These are phyloP conservation scores for Dipteronia sinensis DNA, from an alignment of 345 rosid genomes.

Conservation along the genomic window DNA sequence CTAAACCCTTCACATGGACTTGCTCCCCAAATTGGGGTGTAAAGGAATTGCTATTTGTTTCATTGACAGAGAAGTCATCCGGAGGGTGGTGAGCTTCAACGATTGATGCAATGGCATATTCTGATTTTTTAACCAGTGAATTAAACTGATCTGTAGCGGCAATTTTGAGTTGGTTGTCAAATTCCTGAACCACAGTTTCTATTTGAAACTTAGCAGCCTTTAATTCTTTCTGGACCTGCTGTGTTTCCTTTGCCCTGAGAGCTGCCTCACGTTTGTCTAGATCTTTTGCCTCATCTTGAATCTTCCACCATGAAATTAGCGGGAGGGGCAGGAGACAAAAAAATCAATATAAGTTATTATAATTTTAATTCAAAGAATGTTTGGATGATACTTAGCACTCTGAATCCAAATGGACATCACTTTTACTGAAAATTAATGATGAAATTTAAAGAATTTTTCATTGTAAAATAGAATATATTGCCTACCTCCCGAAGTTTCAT, in stretches of 20 bases:
- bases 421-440: neutral
- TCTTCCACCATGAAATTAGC: slow-evolving; percentile 42
- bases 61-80: slow-evolving; percentile 28
- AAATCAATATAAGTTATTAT: neutral
- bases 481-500: neutral
- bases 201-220: slow-evolving; percentile 54
- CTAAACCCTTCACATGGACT: slow-evolving; percentile 68
- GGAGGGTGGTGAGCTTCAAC: slow-evolving; percentile 51
- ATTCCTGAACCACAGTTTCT: slow-evolving; percentile 51
- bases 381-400: neutral
- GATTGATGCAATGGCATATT: slow-evolving; percentile 65
- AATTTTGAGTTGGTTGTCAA: slow-evolving; percentile 51
- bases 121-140: slow-evolving; percentile 59
- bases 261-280: slow-evolving; percentile 57
- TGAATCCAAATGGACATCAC: neutral
- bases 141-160: slow-evolving; percentile 52
- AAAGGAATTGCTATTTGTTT: slow-evolving; percentile 39
- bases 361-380: neutral
- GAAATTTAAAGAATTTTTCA: neutral
- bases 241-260: slow-evolving; percentile 63
- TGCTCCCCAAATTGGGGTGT: slow-evolving; percentile 70
- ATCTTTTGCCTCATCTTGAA: slow-evolving; percentile 67
- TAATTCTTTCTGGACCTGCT: slow-evolving; percentile 56
- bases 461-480: neutral
- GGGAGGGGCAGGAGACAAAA: slow-evolving; percentile 8